Base-by-base conservation (phyloP, 106 monocot genomes). In the Phalaenopsis aphrodite region DNA sequence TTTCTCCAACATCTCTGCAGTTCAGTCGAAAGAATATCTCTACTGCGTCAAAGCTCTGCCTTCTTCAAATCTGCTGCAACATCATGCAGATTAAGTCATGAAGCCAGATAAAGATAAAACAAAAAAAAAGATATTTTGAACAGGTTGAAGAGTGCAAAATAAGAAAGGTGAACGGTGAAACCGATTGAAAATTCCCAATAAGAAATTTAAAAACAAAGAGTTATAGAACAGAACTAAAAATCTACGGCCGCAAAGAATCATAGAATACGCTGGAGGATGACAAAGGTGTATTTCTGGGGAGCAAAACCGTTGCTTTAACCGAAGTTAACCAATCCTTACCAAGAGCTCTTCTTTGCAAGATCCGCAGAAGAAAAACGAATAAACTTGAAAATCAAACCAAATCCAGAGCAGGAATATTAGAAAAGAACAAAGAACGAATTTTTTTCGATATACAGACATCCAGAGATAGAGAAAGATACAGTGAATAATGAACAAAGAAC, bases 1-100 rank as follows among this genome's bases (percentile, higher is more conserved):
- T 82, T 87, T 87, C 81, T 72, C 76, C 23, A 76, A 49, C 76
- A 48, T 76, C 48, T 76, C 23, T 49, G 49, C 48, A 23, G 24
- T 42, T 76, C 76, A 24, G 52, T 47, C 48, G 5, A 76, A 10
- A 49, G 49, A 14, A 23, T 76, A n/a, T 36, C 76, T 52, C 76
- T 4, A 12, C 14, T 23, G 49, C 75, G 47, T 48, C 74, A 5
- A 38, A 43, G 74, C 7, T 8, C 42, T 18, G 41, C 74, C 69
- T 74, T 38, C 74, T 42, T 43, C 74, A 76, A 48, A 30, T 11
- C 16, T 12, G 7, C 30, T 49, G 49, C 24, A 21, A 30, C 30
- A 76, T 39, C 39, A 36, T 2, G 3, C 38, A 37, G 15, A 69
- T 2, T 65, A 65, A 65, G 64, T 65, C 64, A 65, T 65, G 64